Base-by-base conservation (phyloP, 2,329 filamentous ascomycete genomes). In the Diplodia sapinea region DNA sequence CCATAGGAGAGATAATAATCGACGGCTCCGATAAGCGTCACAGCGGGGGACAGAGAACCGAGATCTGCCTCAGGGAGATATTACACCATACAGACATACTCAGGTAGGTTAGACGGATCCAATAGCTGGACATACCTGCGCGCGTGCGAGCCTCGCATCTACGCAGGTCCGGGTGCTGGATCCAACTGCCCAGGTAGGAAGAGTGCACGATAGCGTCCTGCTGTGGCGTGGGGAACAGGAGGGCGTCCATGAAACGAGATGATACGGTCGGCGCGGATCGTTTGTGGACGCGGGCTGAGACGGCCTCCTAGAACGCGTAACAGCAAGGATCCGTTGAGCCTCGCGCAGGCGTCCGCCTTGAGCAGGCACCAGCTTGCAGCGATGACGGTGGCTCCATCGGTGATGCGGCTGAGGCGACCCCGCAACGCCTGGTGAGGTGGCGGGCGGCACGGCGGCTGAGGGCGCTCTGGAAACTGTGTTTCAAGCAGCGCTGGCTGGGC, bases 181-280 rank as follows among this genome's bases (percentile, higher is more conserved):
- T 26, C 26, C 26, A 26, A 26, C 26, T 26, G 26, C 26, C 26
- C 26, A 26, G 26, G 26, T 26, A 2, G 26, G 26, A 26, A 26
- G 26, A 4, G 26, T 26, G 26, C 26, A 26, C 26, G 4, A 26
- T 26, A 26, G 26, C 26, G 26, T 26, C 26, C 3, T 26, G 26
- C 26, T 26, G 26, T 26, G 26, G 26, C 26, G 38, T 47, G 56
- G 56, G 55, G 56, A 59, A 59, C 38, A 26, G 13, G 23, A 15
- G 56, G 56, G 56, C 17, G 38, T 9, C 55, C 56, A 50, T 62
- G 57, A 62, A 62, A 62, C 57, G 56, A 59, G 56, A 59, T 59
- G 56, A 59, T 38, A 40, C 56, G 40, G 43, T 47, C 43, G 43
- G 43, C 43, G 43, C 43, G 43, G 43, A 47, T 47, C 43, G 36